Base-by-base conservation (phyloP, 371 early-diverging fungal genomes). In the Circinella minor region DNA sequence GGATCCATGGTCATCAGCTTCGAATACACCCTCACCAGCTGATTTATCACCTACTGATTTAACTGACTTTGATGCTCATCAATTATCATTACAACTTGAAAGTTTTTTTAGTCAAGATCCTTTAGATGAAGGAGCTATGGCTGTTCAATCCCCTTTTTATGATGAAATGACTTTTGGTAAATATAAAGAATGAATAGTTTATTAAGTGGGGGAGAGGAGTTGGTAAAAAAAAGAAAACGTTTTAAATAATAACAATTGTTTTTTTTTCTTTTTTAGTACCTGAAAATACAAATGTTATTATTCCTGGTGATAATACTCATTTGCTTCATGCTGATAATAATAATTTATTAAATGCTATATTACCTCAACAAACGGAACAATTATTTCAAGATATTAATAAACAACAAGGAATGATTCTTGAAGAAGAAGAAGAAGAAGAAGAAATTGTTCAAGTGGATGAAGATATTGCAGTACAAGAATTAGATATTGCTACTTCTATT, bases 151-250 rank as follows among this genome's bases (percentile, higher is more conserved):
- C 4, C 65, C 69, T 3, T 77, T 81, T 10, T 83, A 83, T 63
- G 83, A 83, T 64, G 83, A 83, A 67, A 61, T 83, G 37, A 72
- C 79, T 48, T 83, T 79, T 80, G 81, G 83, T 83, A 80, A 69
- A 68, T 37, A 14, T 39, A 8, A 10, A 7, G 0, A 8, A 3
- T n/a, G 43, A 13, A 38, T 63, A 10, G 47, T 14, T 5, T 51
- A 17, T 5, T 13, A 51, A n/a, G 51, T 17, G 51, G 15, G 8
- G 4, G 51, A n/a, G n/a, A n/a, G n/a, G n/a, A n/a, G n/a, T n/a
- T n/a, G n/a, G n/a, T n/a, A n/a, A n/a, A n/a, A 51, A 51, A 51
- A 51, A 51, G 15, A 51, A 51, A n/a, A 36, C 20, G 38, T 46
- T 39, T 49, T 63, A 18, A 4, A 13, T 36, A 43, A 43, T 27